Base-by-base conservation (phyloP, 148 eudicot species). In the Polygonum maritimum region DNA sequence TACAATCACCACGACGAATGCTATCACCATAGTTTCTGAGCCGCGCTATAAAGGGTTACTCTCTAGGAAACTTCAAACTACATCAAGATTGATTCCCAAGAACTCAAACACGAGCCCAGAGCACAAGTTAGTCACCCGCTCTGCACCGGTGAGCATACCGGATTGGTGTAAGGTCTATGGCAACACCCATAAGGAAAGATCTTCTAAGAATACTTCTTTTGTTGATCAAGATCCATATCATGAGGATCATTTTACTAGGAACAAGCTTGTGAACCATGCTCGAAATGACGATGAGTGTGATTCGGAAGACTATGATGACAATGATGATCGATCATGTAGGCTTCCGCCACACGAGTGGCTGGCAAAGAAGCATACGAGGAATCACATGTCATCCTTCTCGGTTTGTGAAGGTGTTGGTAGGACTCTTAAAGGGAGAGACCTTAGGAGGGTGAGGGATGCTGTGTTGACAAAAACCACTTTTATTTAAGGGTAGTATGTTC, bases 361-460 rank as follows among this genome's bases (percentile, higher is more conserved):
- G 39, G 89, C 90, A 14, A 87, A 69, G 84, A 86, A 85, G 84
- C 76, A 69, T 70, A 87, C 83, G 49, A 89, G 87, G 82, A 84
- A 65, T 58, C 83, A 78, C 70, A 79, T 71, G 45, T 80, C 85
- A 3, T 84, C 93, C 38, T 88, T 85, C 70, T 91, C 97, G 11
- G 93, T 91, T 8, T 88, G 93, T 84, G 93, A 91, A 82, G 93
- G 97, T 49, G 89, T 79, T 75, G 97, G 90, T 74, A 89, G 91
- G 78, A 89, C 93, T 33, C 90, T 88, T 21, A 91, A 91, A 75
- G 97, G 97, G 48, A 89, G 91, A 76, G 97, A 91, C 82, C 90
- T 88, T 6, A 86, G 89, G 36, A 79, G 89, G 86, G 88, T 88
- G 26, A 91, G 97, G 78, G 77, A 91, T 85, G 90, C 88, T 69